Base-by-base conservation (phyloP, 352 stramenopile species). In the Globisporangium rhizosaccharum region DNA sequence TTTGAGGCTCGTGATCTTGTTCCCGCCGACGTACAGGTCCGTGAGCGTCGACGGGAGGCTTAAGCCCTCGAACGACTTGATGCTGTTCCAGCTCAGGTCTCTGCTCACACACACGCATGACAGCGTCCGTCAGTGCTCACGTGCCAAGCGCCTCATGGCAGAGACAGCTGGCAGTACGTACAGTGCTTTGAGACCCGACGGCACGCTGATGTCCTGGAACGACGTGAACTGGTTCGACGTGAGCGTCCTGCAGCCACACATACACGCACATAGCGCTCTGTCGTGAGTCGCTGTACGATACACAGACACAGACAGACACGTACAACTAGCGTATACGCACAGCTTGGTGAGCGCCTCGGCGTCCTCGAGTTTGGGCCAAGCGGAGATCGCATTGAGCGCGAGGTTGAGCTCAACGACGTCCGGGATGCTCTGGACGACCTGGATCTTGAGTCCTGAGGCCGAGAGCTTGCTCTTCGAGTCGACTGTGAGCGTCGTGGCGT, bases 11-110 rank as follows among this genome's bases (percentile, higher is more conserved):
- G 63, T 72, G 66, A 92, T 81, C 20, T 65, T 66, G 58, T 92
- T 92, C 18, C 82, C 82, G 33, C 82, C 82, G 0, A 90, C 50
- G 49, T 73, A 90, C 12, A 92, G 54, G 37, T 88, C 62, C 39
- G 61, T 75, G 61, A 90, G 70, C 2, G 67, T 62, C 45, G 62
- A 56, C 0, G 82, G 78, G 23, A 90, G 61, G 14, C n/a, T 66
- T 64, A 92, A 82, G 58, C 64, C 76, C 20, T 82, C 65, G 48
- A 92, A 92, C 0, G 74, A 79, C 30, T 67, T 55, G 33, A 92
- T 71, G 28, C 51, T 45, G 57, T 89, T 92, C 75, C 75, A 90
- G 57, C 82, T 92, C 67, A 90, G 50, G 28, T 79, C 69, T 42
- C 71, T 81, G 41, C 41, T 10, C 15, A 23, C 41, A 39, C 33